Evolutionary conservation across 768 basidiomycete species (phyloP).

Genomic region (Tulasnella sp.): DNA sequence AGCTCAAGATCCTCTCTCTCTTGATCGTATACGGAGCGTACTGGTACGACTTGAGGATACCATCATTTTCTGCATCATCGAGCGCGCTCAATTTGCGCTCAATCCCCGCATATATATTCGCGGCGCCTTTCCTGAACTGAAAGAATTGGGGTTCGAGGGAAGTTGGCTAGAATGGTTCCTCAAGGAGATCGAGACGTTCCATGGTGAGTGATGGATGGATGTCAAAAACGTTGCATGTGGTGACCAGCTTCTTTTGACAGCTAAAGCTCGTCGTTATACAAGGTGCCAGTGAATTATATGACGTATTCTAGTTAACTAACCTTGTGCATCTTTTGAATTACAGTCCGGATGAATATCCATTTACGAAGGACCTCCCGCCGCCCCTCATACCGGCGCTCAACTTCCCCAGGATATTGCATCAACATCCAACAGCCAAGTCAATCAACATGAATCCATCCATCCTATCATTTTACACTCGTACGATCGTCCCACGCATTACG

Average conservation of each 20-base stretch:
- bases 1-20: constrained; percentile 60
- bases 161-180: constrained; percentile 98
- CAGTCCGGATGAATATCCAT: constrained; percentile 97
- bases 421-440: constrained; percentile 37
- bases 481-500: constrained; percentile 85
- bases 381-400: constrained; percentile 63
- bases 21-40: constrained; percentile 79
- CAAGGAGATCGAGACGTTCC: constrained; percentile 87
- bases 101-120: constrained; percentile 80
- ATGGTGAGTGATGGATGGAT: constrained; percentile 58
- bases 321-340: not conserved
- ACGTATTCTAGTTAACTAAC: not conserved
- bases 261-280: constrained; percentile 89
- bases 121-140: constrained; percentile 67
- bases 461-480: constrained; percentile 72
- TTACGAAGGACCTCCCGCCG: constrained; percentile 62
- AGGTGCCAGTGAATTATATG: constrained; percentile 39
- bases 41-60: constrained; percentile 91
- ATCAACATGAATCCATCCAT: constrained; percentile 84
- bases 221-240: not conserved
- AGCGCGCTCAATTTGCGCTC: constrained; percentile 91
- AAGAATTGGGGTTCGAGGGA: constrained; percentile 57
- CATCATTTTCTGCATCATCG: constrained; percentile 92
- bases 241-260: constrained; percentile 29
- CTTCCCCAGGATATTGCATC: constrained; percentile 63